Base-by-base conservation (phyloP, 208 protist genomes). In the Crithidia thermophila region DNA sequence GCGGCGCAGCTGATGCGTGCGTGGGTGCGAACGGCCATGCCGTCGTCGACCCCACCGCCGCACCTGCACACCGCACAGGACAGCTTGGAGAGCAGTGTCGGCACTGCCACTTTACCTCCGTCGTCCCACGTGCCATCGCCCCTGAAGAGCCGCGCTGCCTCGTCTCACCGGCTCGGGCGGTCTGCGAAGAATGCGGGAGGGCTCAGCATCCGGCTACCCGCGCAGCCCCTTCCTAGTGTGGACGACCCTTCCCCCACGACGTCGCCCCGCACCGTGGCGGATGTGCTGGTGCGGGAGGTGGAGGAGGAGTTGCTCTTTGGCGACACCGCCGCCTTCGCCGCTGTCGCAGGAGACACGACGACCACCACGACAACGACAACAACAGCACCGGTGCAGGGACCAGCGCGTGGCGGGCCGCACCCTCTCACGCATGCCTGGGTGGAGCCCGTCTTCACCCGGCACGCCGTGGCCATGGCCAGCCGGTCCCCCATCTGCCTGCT, bases 401-500 rank as follows among this genome's bases (percentile, higher is more conserved):
- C 1, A 4, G 36, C n/a, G 37, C 0, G 0, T 3, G 23, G 6
- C 31, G 36, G 8, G 42, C 59, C 13, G 33, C 70, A 80, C 57
- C 53, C 75, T 33, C 76, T 91, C 59, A 81, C 75, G 8, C 49
- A 59, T 1, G 39, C 75, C 20, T 94, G 84, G 84, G 77, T 94
- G 8, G 87, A 94, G 62, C 75, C 81, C 23, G 69, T 94, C 13
- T 94, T 94, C 55, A 76, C 75, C 0, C 77, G 87, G 14, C 84
- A 94, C 60, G 73, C 75, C 21, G 33, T 84, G 20, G 75, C 82
- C 53, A 84, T 81, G 39, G 81, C 75, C 30, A 72, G 64, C 28
- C 84, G 87, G 58, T 83, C 84, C 2, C 84, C 87, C 6, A 34
- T 94, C 14, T 51, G 76, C 25, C 65, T 94, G 28, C 72, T 94